A percentile compares a stretch with the other conserved stretches of the same genome.
Conservation (phyloP, 495 filamentous ascomycete species). For the Antarctomyces pellizariae region DNA sequence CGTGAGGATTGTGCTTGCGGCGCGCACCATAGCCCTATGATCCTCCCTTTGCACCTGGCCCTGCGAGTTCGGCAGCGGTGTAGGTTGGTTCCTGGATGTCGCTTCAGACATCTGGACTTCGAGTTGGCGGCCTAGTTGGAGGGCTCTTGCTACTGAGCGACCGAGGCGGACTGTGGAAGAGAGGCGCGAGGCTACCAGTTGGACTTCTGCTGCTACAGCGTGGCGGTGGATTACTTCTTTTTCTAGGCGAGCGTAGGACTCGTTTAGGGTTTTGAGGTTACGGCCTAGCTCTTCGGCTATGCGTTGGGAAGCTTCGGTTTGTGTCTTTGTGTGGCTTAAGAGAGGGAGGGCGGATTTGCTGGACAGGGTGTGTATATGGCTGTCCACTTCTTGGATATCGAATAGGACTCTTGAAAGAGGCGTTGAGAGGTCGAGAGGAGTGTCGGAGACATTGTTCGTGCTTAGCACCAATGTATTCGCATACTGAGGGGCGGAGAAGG, state of each 20-base stretch:
- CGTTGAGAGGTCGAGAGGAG: conserved; percentile 75
- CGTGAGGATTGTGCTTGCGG: conserved; percentile 48
- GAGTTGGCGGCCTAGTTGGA: conserved; percentile 65
- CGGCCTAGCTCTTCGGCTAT: conserved; percentile 50
- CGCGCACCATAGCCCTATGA: conserved; percentile 52
- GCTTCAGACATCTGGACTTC: conserved; percentile 54
- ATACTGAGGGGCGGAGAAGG: conserved; percentile 57
- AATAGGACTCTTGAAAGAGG: conserved; percentile 87
- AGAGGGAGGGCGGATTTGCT: conserved; percentile 65
- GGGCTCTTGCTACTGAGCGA: conserved; percentile 46
- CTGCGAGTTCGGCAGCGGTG: conserved; percentile 6
- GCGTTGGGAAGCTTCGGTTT: conserved; percentile 38
- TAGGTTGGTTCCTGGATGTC: conserved; percentile 19
- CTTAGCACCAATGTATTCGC: conserved; percentile 70
- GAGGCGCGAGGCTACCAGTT: conserved; percentile 44
- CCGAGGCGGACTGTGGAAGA: conserved; percentile 59
- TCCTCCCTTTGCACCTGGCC: conserved; percentile 32
- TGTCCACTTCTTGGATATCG: conserved; percentile 92
- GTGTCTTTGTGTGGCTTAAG: conserved; percentile 50
- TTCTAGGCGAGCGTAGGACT: conserved; percentile 62
- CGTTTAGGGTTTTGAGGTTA: conserved; percentile 55
- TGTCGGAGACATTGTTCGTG: conserved; percentile 83
- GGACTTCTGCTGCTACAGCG: conserved; percentile 57
- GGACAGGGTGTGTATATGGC: conserved; percentile 75
- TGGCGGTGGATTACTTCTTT: conserved; percentile 65